Percentiles rank a stretch among this genome's conserved stretches.
Evolutionary conservation across 2,329 filamentous ascomycete species (phyloP).

Genomic region (Onygena corvina): DNA sequence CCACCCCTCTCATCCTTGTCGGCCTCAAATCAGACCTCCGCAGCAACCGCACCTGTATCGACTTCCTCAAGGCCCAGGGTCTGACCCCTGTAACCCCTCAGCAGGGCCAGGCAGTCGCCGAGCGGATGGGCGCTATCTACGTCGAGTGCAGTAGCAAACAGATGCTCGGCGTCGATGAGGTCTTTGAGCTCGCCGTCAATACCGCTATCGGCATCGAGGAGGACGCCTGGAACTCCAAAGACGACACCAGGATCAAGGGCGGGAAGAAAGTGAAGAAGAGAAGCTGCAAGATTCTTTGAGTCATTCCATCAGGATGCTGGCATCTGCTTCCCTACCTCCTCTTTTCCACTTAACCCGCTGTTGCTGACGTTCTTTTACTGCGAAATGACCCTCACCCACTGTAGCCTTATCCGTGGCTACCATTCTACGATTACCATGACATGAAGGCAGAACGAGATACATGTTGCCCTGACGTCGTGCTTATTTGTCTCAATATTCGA

Average conservation of each 20-base stretch:
- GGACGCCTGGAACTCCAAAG: conserved; percentile 34
- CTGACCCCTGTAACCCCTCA: conserved; percentile 87
- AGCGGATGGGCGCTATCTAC: conserved; percentile 89
- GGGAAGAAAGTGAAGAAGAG: conserved; percentile 68
- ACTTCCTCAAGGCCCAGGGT: conserved; percentile 95
- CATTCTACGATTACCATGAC: conserved; percentile 4
- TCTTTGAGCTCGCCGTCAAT: conserved; percentile 84
- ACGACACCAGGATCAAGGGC: conserved; percentile 34
- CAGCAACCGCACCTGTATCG: conserved; percentile 90
- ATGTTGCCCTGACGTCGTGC: conserved; percentile 1
- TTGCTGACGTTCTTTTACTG: conserved; percentile 5
- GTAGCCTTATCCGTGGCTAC: neutral
- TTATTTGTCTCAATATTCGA: neutral
- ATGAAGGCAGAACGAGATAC: conserved; percentile 3
- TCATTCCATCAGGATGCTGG: conserved; percentile 1
- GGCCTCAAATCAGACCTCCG: conserved; percentile 95
- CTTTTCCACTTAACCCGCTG: neutral
- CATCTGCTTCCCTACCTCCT: conserved; percentile 1
- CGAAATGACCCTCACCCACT: conserved; percentile 10
- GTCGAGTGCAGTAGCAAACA: conserved; percentile 99
- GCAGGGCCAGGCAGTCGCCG: conserved; percentile 75
- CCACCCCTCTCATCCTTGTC: conserved; percentile 87
- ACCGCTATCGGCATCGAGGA: conserved; percentile 76
- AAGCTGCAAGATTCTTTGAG: conserved; percentile 66
- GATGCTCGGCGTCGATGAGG: conserved; percentile 89